phyloP scores from a whole-genome alignment of 2,329 filamentous ascomycete genomes.

The Verruconis gallopava region DNA sequence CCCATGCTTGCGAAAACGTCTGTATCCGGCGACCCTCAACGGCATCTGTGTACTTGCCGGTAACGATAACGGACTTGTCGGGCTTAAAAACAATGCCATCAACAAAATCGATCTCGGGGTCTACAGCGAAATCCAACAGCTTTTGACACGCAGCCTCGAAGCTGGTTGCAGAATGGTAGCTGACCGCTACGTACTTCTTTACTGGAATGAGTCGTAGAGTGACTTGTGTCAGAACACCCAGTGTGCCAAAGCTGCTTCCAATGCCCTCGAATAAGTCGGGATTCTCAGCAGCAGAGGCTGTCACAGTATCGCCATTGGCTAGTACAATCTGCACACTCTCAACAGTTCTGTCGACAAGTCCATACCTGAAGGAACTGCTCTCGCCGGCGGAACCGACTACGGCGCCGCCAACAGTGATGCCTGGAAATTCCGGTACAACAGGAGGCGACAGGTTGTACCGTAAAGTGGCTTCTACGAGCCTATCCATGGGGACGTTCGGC shows the following conservation, averaged over 20 bases:
- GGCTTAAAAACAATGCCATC: slow-evolving; percentile 38
- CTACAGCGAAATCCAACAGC: slow-evolving; percentile 24
- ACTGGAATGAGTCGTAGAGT: slow-evolving; percentile 35
- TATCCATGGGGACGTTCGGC: slow-evolving; percentile 58
- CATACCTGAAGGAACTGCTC: slow-evolving; percentile 55
- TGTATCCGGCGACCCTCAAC: slow-evolving; percentile 11
- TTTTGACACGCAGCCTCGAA: slow-evolving; percentile 28
- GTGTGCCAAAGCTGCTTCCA: slow-evolving; percentile 51
- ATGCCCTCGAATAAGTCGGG: slow-evolving; percentile 52
- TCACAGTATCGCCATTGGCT: slow-evolving; percentile 44
- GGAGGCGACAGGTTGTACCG: slow-evolving; percentile 45
- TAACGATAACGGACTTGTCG: slow-evolving; percentile 30
- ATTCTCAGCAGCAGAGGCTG: slow-evolving; percentile 40
- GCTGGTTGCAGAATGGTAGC: slow-evolving; percentile 31
- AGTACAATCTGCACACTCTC: slow-evolving; percentile 53
- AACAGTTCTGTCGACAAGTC: slow-evolving; percentile 51
- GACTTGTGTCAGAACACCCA: slow-evolving; percentile 50
- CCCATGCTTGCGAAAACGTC: slow-evolving; percentile 29
- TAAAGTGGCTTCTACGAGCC: slow-evolving; percentile 46
- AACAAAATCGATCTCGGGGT: slow-evolving; percentile 31
- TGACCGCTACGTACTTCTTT: slow-evolving; percentile 36
- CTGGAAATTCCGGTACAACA: slow-evolving; percentile 59
- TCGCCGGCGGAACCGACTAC: slow-evolving; percentile 57
- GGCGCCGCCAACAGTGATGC: slow-evolving; percentile 57
- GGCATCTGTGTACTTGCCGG: slow-evolving; percentile 25